Conservation (phyloP, 345 rosid species). For the Hibiscus tridactylites region DNA sequence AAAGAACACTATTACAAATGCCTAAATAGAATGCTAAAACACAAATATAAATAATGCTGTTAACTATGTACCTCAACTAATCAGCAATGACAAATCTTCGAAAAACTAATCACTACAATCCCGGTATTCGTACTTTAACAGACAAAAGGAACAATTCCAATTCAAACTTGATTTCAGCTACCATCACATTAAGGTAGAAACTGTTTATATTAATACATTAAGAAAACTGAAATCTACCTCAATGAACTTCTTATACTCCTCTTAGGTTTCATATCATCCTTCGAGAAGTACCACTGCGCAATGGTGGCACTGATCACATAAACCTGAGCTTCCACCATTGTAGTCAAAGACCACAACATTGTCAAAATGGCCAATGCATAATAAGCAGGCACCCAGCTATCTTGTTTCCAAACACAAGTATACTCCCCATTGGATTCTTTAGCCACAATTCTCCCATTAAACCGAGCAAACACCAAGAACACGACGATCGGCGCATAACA, state of each 20-base stretch:
- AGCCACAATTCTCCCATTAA: constrained; percentile 63
- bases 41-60: no score
- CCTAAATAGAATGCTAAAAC: no score
- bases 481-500: constrained; percentile 69
- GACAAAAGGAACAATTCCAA: background rate
- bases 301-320: constrained; percentile 82
- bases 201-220: no score
- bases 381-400: constrained; percentile 91
- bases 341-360: constrained; percentile 83
- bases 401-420: constrained; percentile 77
- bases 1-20: no score
- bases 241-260: constrained; percentile 65
- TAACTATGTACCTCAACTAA: no score
- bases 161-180: background rate
- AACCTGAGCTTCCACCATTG: constrained; percentile 71
- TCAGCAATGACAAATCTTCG: no score
- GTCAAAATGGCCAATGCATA: constrained; percentile 66
- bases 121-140: background rate
- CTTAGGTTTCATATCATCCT: constrained; percentile 58
- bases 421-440: constrained; percentile 45
- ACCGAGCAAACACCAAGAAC: constrained; percentile 70
- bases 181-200: background rate
- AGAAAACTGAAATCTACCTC: constrained; percentile 35
- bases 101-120: no score
- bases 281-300: constrained; percentile 85